Conservation (phyloP, 2,329 filamentous ascomycete species). For the Colletotrichum noveboracense region DNA sequence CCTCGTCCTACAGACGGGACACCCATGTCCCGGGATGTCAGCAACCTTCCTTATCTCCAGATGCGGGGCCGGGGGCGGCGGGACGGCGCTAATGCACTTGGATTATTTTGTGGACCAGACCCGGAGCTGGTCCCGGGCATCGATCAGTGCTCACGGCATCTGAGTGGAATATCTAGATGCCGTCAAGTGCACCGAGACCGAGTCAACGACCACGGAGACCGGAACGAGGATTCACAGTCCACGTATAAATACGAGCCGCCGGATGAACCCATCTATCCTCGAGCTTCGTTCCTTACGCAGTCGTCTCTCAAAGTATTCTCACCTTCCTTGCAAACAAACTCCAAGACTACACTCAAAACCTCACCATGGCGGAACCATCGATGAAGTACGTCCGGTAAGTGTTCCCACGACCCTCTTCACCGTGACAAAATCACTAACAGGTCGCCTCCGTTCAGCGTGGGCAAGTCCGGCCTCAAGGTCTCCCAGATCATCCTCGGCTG, state of each 20-base stretch:
- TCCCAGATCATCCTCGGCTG: slow-evolving; percentile 9
- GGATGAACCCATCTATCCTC: neutral
- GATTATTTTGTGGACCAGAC: neutral
- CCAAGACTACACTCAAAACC: neutral
- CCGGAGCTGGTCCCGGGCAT: neutral
- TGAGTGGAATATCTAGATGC: neutral
- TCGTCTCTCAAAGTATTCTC: fast-evolving
- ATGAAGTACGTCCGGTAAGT: neutral
- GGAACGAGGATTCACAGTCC: fast-evolving
- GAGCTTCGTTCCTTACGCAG: neutral
- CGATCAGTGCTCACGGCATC: neutral
- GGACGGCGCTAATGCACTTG: neutral
- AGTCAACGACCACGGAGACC: neutral
- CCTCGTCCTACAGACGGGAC: fast-evolving
- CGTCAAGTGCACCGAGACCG: neutral
- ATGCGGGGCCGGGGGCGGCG: neutral
- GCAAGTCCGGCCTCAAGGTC: slow-evolving; percentile 13
- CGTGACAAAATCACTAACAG: neutral
- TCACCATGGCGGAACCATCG: neutral
- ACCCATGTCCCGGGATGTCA: neutral
- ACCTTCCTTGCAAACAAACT: fast-evolving
- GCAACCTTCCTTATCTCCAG: neutral
- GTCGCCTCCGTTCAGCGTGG: slow-evolving; percentile 36
- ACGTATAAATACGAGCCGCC: fast-evolving
- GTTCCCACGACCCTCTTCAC: fast-evolving